A percentile compares a stretch with the other conserved stretches of the same genome.
phyloP scores from a whole-genome alignment of 805 yeast species.

The Candida pseudofarinosa region DNA sequence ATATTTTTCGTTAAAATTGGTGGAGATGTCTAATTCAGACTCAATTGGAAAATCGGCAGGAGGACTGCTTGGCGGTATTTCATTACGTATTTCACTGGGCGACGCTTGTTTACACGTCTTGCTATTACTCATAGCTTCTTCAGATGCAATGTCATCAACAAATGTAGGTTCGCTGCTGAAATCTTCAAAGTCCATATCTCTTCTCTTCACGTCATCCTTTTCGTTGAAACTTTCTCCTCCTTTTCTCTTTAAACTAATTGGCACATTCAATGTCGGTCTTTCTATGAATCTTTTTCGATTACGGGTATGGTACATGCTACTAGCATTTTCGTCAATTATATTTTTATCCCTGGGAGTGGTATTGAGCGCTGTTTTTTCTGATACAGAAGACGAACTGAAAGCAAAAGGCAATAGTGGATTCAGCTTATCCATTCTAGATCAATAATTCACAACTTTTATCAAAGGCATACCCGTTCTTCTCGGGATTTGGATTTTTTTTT shows the following conservation, averaged over 20 bases:
- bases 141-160: constrained; percentile 8
- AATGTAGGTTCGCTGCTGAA: constrained; percentile 12
- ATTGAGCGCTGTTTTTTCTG: constrained; percentile 28
- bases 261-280: constrained; percentile 17
- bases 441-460: neutral
- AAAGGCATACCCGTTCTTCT: neutral
- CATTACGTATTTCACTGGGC: constrained; percentile 11
- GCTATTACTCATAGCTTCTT: constrained; percentile 6
- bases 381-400: constrained; percentile 34
- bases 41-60: constrained; percentile 29
- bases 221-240: constrained; percentile 43
- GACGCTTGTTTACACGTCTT: constrained; percentile 15
- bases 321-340: constrained; percentile 41
- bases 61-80: constrained; percentile 35
- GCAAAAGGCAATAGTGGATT: constrained; percentile 50
- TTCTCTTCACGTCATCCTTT: constrained; percentile 35
- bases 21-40: constrained; percentile 29
- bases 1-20: constrained; percentile 14
- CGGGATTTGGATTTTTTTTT: no score
- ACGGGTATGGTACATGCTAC: constrained; percentile 27
- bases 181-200: constrained; percentile 20
- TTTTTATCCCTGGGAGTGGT: constrained; percentile 38
- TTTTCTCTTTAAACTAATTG: constrained; percentile 36
- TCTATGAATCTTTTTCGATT: constrained; percentile 2
- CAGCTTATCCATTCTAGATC: constrained; percentile 22